Base-by-base conservation (phyloP, 805 yeast genomes). In the Ascoidea rubescens region DNA sequence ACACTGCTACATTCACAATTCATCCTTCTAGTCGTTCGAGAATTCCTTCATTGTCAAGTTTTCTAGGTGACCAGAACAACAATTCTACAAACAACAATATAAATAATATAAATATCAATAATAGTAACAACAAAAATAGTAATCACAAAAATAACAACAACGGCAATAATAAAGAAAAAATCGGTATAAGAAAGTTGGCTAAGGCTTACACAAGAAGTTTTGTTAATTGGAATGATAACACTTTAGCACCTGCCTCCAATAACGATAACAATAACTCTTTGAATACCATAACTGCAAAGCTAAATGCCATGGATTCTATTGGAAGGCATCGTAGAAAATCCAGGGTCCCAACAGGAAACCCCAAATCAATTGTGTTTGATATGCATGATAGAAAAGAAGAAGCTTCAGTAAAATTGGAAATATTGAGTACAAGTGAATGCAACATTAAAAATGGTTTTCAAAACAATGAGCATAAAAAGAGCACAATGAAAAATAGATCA, bases 171-270 rank as follows among this genome's bases (percentile, higher is more conserved):
- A 7, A 32, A 42, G 59, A 57, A n/a, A 50, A 52, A 31, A 21
- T 48, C 5, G 55, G 58, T 5, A 48, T 57, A 8, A 54, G 57
- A 52, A 52, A 50, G 43, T 42, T 56, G n/a, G 60, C 60, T 6
- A 58, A 50, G 44, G 50, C 48, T 28, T 57, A 50, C 32, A 53
- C 60, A 4, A 48, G 51, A 46, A 51, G 45, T 32, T 37, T 55
- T 1, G 53, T 54, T 28, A 45, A 49, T 5, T 44, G 57, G 6
- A 47, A 16, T 32, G 21, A 47, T 21, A 14, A 21, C 4, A 21
- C 5, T 21, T 31, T 31, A n/a, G n/a, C 32, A 30, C 17, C 31
- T 21, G 5, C 31, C 5, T 21, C 48, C 28, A 28, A 31, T 28
- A 17, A 8, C 31, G 16, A 47, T 28, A 14, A 4, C n/a, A 33